A percentile compares a stretch with the other conserved stretches of the same genome.
Conservation (phyloP, 371 early-diverging fungal genomes). For the Mucor piriformis region DNA sequence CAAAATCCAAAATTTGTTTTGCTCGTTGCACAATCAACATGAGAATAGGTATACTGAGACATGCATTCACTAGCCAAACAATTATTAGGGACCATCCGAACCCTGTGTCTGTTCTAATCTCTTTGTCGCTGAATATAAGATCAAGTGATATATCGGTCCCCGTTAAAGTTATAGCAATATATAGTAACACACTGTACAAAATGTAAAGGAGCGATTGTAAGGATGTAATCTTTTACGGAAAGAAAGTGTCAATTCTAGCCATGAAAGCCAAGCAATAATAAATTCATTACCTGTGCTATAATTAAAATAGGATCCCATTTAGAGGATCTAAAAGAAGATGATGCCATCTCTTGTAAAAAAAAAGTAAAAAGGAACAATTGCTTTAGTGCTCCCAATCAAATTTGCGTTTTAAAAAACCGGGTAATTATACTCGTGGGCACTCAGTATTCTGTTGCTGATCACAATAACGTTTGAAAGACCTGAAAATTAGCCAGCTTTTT, state of each 20-base stretch:
- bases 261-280: neutral
- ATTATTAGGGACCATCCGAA: conserved; percentile 75
- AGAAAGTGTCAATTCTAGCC: neutral
- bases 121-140: conserved; percentile 63
- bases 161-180: conserved; percentile 59
- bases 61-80: conserved; percentile 68
- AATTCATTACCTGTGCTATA: conserved; percentile 41
- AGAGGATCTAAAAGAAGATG: conserved; percentile 45
- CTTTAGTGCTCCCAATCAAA: too few relatives aligned
- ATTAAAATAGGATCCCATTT: conserved; percentile 56
- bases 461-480: too few relatives aligned
- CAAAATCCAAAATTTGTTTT: conserved; percentile 80
- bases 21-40: conserved; percentile 81
- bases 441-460: too few relatives aligned
- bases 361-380: neutral
- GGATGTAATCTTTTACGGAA: conserved; percentile 49
- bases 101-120: conserved; percentile 69
- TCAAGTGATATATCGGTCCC: conserved; percentile 71
- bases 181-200: conserved; percentile 57
- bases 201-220: conserved; percentile 69
- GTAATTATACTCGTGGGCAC: too few relatives aligned
- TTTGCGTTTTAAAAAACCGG: too few relatives aligned
- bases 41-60: conserved; percentile 48
- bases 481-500: too few relatives aligned
- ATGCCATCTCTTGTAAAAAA: conserved; percentile 6